Evolutionary conservation across 2,329 filamentous ascomycete species (phyloP).

Genomic region (Trichoderma polysporum): DNA sequence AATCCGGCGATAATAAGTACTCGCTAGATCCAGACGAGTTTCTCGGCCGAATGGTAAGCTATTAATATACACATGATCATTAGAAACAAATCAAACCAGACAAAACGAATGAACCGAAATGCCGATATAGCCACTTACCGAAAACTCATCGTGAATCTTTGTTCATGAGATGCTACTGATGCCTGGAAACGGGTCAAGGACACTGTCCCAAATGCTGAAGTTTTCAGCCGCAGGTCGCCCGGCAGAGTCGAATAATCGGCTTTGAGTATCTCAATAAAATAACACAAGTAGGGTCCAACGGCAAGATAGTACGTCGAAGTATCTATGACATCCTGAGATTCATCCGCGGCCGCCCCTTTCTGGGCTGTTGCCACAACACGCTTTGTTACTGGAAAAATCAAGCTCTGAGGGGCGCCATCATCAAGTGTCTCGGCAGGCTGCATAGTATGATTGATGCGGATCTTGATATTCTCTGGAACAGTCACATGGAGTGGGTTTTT

Average conservation of each 20-base stretch:
- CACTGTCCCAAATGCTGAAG: slow-evolving; percentile 53
- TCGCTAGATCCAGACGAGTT: slow-evolving; percentile 51
- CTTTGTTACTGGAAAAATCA: slow-evolving; percentile 54
- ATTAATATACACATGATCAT: not conserved
- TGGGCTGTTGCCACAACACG: slow-evolving; percentile 43
- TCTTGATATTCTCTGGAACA: slow-evolving; percentile 48
- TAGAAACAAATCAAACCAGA: too few species aligned
- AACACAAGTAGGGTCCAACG: slow-evolving; percentile 53
- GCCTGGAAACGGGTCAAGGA: slow-evolving; percentile 53
- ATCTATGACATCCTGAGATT: slow-evolving; percentile 48
- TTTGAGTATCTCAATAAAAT: slow-evolving; percentile 51
- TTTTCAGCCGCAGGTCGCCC: slow-evolving; percentile 49
- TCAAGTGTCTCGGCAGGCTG: slow-evolving; percentile 41
- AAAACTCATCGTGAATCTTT: slow-evolving; percentile 56
- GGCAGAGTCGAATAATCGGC: slow-evolving; percentile 43
- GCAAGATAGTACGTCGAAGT: slow-evolving; percentile 55
- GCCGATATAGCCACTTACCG: slow-evolving; percentile 39
- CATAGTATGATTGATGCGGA: slow-evolving; percentile 48
- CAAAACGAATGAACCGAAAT: not conserved
- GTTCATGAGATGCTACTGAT: slow-evolving; percentile 52
- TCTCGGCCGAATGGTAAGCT: slow-evolving; percentile 46
- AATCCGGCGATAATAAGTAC: slow-evolving; percentile 54
- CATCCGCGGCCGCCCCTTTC: slow-evolving; percentile 43
- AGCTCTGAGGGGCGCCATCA: slow-evolving; percentile 31
- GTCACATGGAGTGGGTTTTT: slow-evolving; percentile 37